phyloP scores from a whole-genome alignment of 2,329 filamentous ascomycete genomes.

The Neofusicoccum umdonicola region DNA sequence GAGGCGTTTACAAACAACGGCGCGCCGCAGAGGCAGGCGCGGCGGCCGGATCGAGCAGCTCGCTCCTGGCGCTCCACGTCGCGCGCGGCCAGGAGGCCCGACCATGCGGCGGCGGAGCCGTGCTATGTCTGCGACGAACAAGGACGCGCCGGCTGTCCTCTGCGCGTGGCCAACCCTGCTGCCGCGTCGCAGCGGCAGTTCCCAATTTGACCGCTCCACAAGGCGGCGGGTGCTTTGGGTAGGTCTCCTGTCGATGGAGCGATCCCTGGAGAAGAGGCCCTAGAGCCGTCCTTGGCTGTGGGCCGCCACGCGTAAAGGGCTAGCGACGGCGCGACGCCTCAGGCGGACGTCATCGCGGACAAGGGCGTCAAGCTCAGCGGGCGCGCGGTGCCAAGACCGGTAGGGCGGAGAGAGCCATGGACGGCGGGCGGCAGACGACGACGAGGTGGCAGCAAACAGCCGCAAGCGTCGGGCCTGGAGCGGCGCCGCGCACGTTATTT shows the following conservation, averaged over 20 bases:
- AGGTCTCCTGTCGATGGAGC: constrained; percentile 16
- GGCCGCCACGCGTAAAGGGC: constrained; percentile 7
- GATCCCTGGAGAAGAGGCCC: constrained; percentile 3
- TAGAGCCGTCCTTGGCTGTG: neutral
- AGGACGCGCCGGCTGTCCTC: neutral
- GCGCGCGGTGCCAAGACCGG: neutral
- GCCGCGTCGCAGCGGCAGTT: neutral
- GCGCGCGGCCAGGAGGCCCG: neutral
- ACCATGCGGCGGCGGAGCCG: neutral
- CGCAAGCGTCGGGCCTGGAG: neutral
- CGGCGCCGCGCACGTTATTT: constrained; percentile 5
- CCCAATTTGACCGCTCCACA: constrained; percentile 8
- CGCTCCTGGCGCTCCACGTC: neutral
- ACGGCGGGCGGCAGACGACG: neutral
- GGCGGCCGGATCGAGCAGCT: neutral
- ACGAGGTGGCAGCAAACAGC: neutral
- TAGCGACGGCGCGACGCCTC: neutral
- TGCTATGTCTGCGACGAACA: constrained; percentile 4
- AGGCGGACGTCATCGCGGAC: constrained; percentile 1
- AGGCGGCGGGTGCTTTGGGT: neutral
- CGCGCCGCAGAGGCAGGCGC: no score
- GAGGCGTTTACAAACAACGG: neutral
- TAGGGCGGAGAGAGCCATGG: neutral
- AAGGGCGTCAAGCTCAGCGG: neutral
- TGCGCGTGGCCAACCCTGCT: neutral